phyloP scores from a whole-genome alignment of 2,329 filamentous ascomycete species.

The Phyllosticta citriasiana region DNA sequence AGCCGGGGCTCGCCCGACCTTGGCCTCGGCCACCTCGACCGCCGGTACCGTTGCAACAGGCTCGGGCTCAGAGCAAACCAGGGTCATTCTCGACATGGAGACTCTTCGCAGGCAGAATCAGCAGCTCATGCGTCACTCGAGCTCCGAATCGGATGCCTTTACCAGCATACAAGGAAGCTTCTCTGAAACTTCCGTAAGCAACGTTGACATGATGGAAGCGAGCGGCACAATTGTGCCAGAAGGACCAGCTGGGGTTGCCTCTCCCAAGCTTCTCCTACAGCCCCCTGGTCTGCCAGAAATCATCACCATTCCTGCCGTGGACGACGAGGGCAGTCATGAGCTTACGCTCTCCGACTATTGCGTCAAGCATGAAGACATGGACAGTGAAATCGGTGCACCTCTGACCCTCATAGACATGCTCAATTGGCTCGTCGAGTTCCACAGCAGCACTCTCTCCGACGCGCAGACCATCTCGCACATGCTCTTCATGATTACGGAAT shows the following conservation, averaged over 20 bases:
- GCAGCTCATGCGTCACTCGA: conserved; percentile 27
- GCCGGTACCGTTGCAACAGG: background rate
- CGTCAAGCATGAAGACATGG: conserved; percentile 20
- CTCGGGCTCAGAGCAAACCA: conserved; percentile 11
- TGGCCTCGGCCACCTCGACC: conserved; percentile 3
- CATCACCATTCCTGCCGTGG: conserved; percentile 4
- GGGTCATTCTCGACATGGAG: conserved; percentile 28
- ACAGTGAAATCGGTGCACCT: conserved; percentile 24
- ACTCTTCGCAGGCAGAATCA: conserved; percentile 31
- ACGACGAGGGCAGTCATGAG: conserved; percentile 16
- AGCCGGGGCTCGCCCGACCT: conserved; percentile 3
- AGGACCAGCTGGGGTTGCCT: conserved; percentile 5
- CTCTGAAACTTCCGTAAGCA: conserved; percentile 19
- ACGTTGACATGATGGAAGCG: conserved; percentile 29
- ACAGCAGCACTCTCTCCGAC: conserved; percentile 31
- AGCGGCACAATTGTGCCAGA: conserved; percentile 34
- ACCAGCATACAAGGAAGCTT: conserved; percentile 22
- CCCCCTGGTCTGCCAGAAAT: background rate
- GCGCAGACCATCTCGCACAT: conserved; percentile 39
- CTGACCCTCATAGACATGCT: conserved; percentile 35
- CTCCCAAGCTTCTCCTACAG: conserved; percentile 1
- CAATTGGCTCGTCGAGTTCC: conserved; percentile 31
- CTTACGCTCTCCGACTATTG: conserved; percentile 29
- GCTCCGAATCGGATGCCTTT: conserved; percentile 29
- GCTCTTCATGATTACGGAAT: conserved; percentile 35